Percentiles rank a stretch among this genome's conserved stretches.
phyloP scores from a whole-genome alignment of 2,329 filamentous ascomycete genomes.

The Aspergillus quadrilineatus region DNA sequence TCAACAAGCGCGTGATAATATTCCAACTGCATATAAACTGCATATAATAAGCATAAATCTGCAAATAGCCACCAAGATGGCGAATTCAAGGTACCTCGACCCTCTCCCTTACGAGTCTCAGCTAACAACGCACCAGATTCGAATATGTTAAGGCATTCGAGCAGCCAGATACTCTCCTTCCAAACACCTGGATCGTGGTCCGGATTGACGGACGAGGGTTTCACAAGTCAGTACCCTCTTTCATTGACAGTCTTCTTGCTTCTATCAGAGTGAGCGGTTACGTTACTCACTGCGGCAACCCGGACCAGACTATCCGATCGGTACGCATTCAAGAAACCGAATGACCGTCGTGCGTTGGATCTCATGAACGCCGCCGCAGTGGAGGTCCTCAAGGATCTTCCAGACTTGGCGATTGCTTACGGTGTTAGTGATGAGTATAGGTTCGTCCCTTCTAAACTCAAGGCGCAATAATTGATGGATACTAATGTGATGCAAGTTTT shows the following conservation, averaged over 20 bases:
- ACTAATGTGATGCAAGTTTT: conserved; percentile 58
- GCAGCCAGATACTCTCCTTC: conserved; percentile 73
- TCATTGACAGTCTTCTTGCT: conserved; percentile 2
- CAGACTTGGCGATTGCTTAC: conserved; percentile 84
- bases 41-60: neutral
- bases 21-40: no score
- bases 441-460: conserved; percentile 16
- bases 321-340: conserved; percentile 87
- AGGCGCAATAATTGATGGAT: neutral
- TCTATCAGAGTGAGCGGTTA: neutral
- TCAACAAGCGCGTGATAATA: neutral
- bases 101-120: neutral
- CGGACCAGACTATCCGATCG: conserved; percentile 77
- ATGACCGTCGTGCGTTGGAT: conserved; percentile 80
- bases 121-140: conserved; percentile 58
- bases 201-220: conserved; percentile 93
- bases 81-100: conserved; percentile 16
- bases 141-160: conserved; percentile 94
- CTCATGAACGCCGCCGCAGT: conserved; percentile 95
- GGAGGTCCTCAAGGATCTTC: conserved; percentile 76
- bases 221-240: conserved; percentile 66
- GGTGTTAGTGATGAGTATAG: conserved; percentile 92
- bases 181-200: conserved; percentile 93
- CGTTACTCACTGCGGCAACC: neutral
- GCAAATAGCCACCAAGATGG: conserved; percentile 11